Evolutionary conservation across 441 rosid species (phyloP).

Genomic region (Dalechampia spathulata): DNA sequence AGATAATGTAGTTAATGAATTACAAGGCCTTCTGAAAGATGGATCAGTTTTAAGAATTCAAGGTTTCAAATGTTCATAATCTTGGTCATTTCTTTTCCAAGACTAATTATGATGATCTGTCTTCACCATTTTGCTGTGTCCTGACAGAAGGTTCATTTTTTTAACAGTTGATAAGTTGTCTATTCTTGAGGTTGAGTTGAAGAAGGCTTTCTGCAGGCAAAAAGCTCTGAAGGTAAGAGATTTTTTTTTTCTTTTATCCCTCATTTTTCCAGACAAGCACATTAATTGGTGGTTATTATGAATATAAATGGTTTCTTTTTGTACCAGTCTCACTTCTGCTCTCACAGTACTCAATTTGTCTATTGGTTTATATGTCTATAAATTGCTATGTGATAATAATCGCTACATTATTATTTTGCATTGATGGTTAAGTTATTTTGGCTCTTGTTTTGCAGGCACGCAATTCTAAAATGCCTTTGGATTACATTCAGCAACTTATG

Average conservation of each 20-base stretch:
- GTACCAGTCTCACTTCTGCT: not conserved
- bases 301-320: slow-evolving; percentile 3
- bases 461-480: slow-evolving; percentile 43
- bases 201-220: slow-evolving; percentile 75
- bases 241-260: no score
- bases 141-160: slow-evolving; percentile 13
- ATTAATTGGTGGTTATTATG: no score
- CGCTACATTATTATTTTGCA: no score
- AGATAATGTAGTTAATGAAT: slow-evolving; percentile 47
- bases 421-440: slow-evolving; percentile 5
- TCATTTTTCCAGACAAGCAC: no score
- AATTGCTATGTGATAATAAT: not conserved
- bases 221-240: slow-evolving; percentile 60
- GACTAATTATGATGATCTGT: slow-evolving; percentile 1
- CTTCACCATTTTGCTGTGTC: slow-evolving; percentile 3
- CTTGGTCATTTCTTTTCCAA: slow-evolving; percentile 4
- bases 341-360: not conserved
- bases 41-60: slow-evolving; percentile 67
- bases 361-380: not conserved
- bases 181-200: slow-evolving; percentile 67
- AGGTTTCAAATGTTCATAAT: slow-evolving; percentile 38
- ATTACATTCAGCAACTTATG: slow-evolving; percentile 51
- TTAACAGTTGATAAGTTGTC: slow-evolving; percentile 65
- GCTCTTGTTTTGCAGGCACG: slow-evolving; percentile 41
- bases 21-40: slow-evolving; percentile 52